phyloP scores from a whole-genome alignment of 78 protist species.

The Dictyostelium purpureum region DNA sequence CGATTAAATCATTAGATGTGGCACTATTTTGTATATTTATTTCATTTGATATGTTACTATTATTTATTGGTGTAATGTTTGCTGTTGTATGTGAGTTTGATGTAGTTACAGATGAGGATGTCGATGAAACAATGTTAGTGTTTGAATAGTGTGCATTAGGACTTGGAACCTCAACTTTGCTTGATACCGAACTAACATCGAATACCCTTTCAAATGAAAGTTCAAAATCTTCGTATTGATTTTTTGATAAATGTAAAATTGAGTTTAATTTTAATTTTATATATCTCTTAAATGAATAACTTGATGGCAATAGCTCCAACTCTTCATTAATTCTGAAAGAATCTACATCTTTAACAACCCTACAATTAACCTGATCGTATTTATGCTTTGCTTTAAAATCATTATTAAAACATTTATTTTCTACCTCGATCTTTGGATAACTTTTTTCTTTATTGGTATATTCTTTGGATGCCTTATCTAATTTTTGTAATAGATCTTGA shows the following conservation, averaged over 20 bases:
- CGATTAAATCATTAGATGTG: no score
- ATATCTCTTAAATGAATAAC: constrained; percentile 2
- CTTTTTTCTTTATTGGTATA: background rate
- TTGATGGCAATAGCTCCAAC: background rate
- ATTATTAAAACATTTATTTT: background rate
- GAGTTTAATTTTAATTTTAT: background rate
- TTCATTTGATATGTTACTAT: no score
- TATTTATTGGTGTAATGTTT: no score
- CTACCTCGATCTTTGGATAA: background rate
- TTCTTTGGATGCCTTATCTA: background rate
- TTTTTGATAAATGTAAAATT: background rate
- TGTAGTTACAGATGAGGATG: no score
- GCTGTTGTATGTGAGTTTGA: no score
- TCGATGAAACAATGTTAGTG: no score
- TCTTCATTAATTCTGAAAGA: background rate
- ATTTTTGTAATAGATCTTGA: background rate
- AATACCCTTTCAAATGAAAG: background rate
- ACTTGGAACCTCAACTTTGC: no score
- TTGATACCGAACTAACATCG: no score
- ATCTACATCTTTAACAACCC: background rate
- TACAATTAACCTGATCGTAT: background rate
- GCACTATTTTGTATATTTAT: no score
- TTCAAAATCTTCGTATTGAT: background rate
- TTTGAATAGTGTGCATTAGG: no score
- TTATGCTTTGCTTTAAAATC: background rate